Evolutionary conservation across 1,284 basidiomycete genomes (phyloP), one percentile per base, ranked within the genome.

Genomic region (Lignosus rhinocerotis): DNA sequence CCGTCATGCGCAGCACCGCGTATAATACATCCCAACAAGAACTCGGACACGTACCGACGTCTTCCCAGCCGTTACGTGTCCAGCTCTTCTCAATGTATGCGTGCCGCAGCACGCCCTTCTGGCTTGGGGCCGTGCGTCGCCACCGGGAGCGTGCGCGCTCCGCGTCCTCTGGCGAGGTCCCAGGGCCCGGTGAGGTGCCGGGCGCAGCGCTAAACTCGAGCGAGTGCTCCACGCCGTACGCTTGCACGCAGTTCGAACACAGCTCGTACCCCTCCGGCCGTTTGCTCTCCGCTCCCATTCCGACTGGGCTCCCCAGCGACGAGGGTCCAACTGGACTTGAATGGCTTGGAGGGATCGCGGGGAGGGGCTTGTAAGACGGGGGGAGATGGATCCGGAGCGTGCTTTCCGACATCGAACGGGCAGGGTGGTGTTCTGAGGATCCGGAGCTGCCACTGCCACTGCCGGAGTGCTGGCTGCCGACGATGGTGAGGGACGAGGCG

Each of bases 31-130:
- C 14, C 14, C 14, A 39, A 12, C 11, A 14, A n/a, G n/a, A n/a
- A 8, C 6, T 25, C 25, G 11, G 11, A 21, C 50, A 82, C 90
- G 65, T 70, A 93, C 93, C 90, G 54, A 96, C 86, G 69, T 93
- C 90, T 57, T 87, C 85, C 94, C 93, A 96, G 3, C 91, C 90
- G 45, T 77, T 76, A 30, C 81, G 80, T 0, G 86, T 85, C 93
- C 93, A 96, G 9, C 90, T 80, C 73, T 90, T 92, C 75, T 95
- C 93, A 46, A 85, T 75, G 70, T 89, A 96, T 1, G 91, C 88
- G 70, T 96, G 93, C 19, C 93, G 80, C 56, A 91, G 73, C 64
- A 88, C 82, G 16, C 85, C 90, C 71, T 87, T 88, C 67, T 77
- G 75, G 43, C 79, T 84, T 1, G 89, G 89, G 1, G 87, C 85